Base-by-base conservation (phyloP, 164 flowering plant species). In the Umbilicus rupestris region DNA sequence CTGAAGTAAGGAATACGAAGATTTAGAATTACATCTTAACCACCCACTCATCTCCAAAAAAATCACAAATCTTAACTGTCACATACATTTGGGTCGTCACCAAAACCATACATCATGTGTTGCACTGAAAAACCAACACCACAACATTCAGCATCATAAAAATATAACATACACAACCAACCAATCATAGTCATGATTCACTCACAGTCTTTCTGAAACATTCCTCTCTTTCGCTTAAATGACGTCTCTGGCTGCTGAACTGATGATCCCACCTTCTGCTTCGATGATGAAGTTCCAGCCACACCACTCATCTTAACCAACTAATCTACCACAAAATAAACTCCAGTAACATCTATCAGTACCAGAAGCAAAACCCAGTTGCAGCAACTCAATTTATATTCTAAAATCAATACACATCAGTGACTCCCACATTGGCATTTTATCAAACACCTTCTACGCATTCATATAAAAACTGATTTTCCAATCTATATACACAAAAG, bases 101-200 rank as follows among this genome's bases (percentile, higher is more conserved):
- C 97, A 74, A 83, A 89, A 62, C 94, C 97, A 68, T 89, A 91
- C 97, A 91, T 87, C 94, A 91, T 91, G 74, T 89, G 96, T 77
- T 88, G 97, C 83, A 93, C 98, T 90, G 88, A 24, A 66, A 17
- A 76, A 46, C 69, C 59, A 24, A 71, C 45, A 63, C 30, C 55
- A 55, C 63, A 9, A 29, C 15, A 45, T 49, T 9, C 39, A 69
- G 49, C 1, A 47, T 41, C 69, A 59, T 9, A 31, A 26, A 65
- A 7, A 3, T 6, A 4, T 5, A 72, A 44, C 57, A 37, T 39
- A 15, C 14, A 3, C 10, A 7, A 16, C 30, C 26, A 29, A 39
- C 33, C 0, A 55, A 44, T 24, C 59, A 29, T 3, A 45, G 44
- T 1, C n/a, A 46, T 16, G 3, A 11, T 46, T 3, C 24, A 65